Evolutionary conservation across 805 yeast species (phyloP), one percentile per base, ranked within the genome.

Genomic region (Saccharomycopsis fermentans): DNA sequence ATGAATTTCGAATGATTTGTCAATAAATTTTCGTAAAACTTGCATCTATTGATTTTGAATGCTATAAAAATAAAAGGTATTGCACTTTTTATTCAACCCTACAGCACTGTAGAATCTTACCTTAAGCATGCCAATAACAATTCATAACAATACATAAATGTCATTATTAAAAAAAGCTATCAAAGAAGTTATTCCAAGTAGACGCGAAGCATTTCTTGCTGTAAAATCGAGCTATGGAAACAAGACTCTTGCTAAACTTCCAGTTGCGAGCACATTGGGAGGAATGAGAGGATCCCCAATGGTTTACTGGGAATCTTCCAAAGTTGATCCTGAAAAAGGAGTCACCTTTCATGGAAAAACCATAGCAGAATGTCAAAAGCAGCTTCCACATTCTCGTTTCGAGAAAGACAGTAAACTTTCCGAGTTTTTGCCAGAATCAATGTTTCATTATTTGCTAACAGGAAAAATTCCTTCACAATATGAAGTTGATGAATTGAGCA

Each of bases 251-350:
- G 83, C 81, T 6, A 75, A 74, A 12, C 68, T 77, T 47, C 73
- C 78, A 6, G 76, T 80, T 17, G 75, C 73, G 19, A 71, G 74
- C 37, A 65, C 78, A 11, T 60, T 79, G 43, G 91, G 91, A 65
- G 92, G 94, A 62, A 87, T 87, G 92, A 79, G 92, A 69, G 91
- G 91, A 56, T 78, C 83, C 70, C 80, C 80, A 69, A 81, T 86
- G 56, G 76, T 87, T 69, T 82, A 85, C 58, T 87, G 94, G 94
- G 90, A 86, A 68, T 84, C 90, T 58, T 84, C 91, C 14, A 82
- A 81, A 52, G 81, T 87, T 65, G 92, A 87, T 69, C 84, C 92
- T 57, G 76, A 81, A 57, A 82, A 81, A 67, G 94, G 94, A 39
- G 87, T 87, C 68, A 81, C 84, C 59, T 87, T 87, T 78, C 87